A percentile compares a stretch with the other conserved stretches of the same genome.
Evolutionary conservation across 495 filamentous ascomycete genomes (phyloP).

Genomic region (Neurospora sublineolata): DNA sequence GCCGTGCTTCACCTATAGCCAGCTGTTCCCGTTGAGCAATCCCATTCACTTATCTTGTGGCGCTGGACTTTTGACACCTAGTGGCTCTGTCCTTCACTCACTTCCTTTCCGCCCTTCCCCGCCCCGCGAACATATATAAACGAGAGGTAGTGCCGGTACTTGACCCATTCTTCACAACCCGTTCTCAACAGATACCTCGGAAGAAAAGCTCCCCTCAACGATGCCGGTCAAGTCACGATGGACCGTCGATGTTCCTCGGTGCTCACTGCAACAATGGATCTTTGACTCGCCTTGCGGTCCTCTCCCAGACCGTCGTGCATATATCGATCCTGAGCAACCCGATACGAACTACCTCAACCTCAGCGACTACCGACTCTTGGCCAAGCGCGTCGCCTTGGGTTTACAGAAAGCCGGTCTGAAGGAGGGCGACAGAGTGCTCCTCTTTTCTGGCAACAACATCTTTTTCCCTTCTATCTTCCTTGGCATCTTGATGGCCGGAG

Average conservation of each 20-base stretch:
- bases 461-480: slow-evolving; percentile 64
- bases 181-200: not conserved
- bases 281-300: slow-evolving; percentile 21
- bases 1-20: not conserved
- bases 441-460: slow-evolving; percentile 60
- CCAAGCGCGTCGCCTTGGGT: slow-evolving; percentile 61
- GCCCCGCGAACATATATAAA: not conserved
- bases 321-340: slow-evolving; percentile 47
- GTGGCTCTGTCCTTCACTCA: not conserved
- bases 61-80: not conserved
- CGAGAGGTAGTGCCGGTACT: not conserved
- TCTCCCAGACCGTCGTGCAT: slow-evolving; percentile 25
- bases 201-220: not conserved
- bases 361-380: slow-evolving; percentile 50
- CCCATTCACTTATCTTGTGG: not conserved
- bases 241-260: slow-evolving; percentile 23
- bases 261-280: slow-evolving; percentile 31
- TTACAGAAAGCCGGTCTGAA: slow-evolving; percentile 53
- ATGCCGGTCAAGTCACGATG: slow-evolving; percentile 37
- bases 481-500: slow-evolving; percentile 66
- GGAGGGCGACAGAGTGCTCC: slow-evolving; percentile 58
- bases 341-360: slow-evolving; percentile 31
- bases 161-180: not conserved
- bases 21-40: not conserved
- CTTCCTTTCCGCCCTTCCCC: not conserved